Evolutionary conservation across 805 yeast genomes (phyloP).

Genomic region (Candida vartiovaarae): DNA sequence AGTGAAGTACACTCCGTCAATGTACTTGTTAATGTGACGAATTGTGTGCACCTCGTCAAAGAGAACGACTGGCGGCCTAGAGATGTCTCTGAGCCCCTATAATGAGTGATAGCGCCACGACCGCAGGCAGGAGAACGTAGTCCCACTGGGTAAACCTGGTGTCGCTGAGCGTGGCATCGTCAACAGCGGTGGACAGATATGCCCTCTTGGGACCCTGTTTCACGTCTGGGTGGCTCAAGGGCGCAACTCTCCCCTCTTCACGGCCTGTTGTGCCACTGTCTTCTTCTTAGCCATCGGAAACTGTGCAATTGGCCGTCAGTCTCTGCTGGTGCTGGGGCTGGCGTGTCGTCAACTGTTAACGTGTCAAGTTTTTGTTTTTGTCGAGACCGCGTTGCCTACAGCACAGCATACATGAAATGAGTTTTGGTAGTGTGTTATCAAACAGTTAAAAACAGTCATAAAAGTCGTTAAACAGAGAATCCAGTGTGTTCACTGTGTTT

Average conservation of each 20-base stretch:
- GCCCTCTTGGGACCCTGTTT: not conserved
- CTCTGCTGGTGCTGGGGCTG: not conserved
- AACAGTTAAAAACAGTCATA: conserved; percentile 3
- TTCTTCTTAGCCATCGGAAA: conserved; percentile 11
- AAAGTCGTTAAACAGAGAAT: not conserved
- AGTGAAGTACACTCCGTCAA: conserved; percentile 53
- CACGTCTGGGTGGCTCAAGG: not conserved
- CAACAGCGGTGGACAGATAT: not conserved
- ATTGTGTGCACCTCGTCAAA: conserved; percentile 42
- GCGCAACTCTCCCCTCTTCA: not conserved
- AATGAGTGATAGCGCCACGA: conserved; percentile 15
- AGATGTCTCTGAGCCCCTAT: conserved; percentile 14
- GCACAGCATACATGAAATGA: too few relatives aligned
- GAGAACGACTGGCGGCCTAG: conserved; percentile 27
- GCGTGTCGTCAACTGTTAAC: not conserved
- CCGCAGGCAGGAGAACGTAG: conserved; percentile 10
- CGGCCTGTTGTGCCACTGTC: not conserved
- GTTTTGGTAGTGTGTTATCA: not conserved
- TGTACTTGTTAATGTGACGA: conserved; percentile 36
- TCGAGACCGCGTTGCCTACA: too few relatives aligned
- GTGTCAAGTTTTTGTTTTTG: conserved; percentile 3
- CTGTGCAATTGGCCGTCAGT: not conserved
- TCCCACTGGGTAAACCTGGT: conserved; percentile 5
- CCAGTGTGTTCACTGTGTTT: too few relatives aligned
- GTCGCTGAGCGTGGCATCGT: conserved; percentile 2